phyloP scores from a whole-genome alignment of 202 grass and related monocot species.

The Miscanthus sacchariflorus region DNA sequence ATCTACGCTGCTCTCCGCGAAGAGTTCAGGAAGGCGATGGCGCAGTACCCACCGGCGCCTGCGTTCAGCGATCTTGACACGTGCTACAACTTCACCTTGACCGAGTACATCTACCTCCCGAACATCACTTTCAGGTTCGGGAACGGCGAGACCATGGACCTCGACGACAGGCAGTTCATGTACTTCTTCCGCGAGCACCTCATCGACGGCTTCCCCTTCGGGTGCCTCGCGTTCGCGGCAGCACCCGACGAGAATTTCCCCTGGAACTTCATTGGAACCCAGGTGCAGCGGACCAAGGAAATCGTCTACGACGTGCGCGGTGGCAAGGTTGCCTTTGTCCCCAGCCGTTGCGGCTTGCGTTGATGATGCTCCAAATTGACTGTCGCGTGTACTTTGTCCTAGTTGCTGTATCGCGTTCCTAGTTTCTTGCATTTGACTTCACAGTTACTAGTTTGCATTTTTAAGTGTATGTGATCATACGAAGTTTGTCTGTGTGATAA shows the following conservation, averaged over 20 bases:
- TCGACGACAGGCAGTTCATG: slow-evolving; percentile 30
- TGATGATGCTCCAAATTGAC: neutral
- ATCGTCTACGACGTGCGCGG: slow-evolving; percentile 43
- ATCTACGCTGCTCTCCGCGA: slow-evolving; percentile 27
- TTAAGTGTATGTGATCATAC: too few species aligned
- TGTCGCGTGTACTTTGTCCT: too few species aligned
- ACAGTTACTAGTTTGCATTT: too few species aligned
- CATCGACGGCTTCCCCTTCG: slow-evolving; percentile 21
- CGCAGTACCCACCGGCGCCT: neutral
- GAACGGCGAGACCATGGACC: neutral
- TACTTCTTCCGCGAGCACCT: slow-evolving; percentile 30
- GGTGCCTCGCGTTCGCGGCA: slow-evolving; percentile 42
- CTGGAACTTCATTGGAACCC: neutral
- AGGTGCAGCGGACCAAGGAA: slow-evolving; percentile 27
- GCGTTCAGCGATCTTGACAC: slow-evolving; percentile 30
- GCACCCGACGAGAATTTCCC: too few species aligned
- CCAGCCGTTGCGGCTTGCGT: neutral
- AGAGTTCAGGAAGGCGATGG: slow-evolving; percentile 7
- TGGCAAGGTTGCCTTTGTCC: slow-evolving; percentile 27
- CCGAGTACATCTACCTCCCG: neutral
- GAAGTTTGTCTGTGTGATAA: too few species aligned
- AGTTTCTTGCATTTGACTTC: too few species aligned
- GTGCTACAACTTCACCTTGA: slow-evolving; percentile 46
- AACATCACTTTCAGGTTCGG: slow-evolving; percentile 2
- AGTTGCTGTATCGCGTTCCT: too few species aligned